A percentile compares a stretch with the other conserved stretches of the same genome.
Evolutionary conservation across 176 grass and related monocot genomes (phyloP).

Genomic region (Puccinellia tenuiflora): DNA sequence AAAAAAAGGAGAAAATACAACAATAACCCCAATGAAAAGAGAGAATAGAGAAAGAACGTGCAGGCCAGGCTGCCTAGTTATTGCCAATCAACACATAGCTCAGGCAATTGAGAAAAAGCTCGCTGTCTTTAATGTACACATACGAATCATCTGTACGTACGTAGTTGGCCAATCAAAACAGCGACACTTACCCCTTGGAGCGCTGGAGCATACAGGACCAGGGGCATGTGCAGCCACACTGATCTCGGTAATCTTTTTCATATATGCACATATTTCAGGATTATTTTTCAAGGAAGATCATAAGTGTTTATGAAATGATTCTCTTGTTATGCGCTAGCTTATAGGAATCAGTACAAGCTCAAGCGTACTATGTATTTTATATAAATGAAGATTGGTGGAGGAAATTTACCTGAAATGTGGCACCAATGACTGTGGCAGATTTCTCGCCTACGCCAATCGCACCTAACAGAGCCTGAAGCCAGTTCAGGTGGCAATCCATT

Average conservation of each 20-base stretch:
- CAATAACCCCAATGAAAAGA: neutral
- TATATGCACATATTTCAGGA: neutral
- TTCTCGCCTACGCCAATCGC: slow-evolving; percentile 90
- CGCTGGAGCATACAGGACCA: neutral
- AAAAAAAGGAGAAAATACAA: neutral
- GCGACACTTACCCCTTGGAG: neutral
- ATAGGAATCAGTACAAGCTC: neutral
- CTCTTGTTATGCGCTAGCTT: neutral
- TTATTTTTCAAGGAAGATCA: neutral
- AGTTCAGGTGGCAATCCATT: slow-evolving; percentile 31
- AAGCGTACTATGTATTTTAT: neutral
- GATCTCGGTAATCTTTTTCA: neutral
- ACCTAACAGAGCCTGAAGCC: slow-evolving; percentile 69
- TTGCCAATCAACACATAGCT: neutral
- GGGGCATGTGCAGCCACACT: neutral
- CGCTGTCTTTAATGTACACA: neutral
- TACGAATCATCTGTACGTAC: neutral
- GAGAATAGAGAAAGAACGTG: neutral
- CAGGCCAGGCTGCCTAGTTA: neutral
- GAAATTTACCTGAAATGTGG: slow-evolving; percentile 81
- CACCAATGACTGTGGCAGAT: slow-evolving; percentile 91
- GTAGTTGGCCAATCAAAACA: neutral
- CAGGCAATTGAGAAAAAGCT: neutral
- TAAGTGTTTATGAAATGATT: neutral
- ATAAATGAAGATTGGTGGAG: neutral